Percentiles rank a stretch among this genome's conserved stretches.
Conservation (phyloP, 805 yeast genomes). For the Saturnispora halmiae region DNA sequence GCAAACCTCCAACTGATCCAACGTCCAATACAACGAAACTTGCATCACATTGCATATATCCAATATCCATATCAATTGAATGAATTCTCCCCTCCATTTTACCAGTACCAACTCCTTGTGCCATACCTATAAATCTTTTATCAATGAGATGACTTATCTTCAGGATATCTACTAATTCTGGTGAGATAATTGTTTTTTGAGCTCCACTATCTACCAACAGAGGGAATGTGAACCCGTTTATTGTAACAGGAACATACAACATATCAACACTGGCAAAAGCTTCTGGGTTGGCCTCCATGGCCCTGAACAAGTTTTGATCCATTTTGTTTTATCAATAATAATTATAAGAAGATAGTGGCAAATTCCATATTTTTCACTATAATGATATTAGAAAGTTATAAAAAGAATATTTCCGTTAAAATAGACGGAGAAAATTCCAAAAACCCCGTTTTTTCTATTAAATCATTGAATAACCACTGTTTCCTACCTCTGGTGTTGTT, state of each 20-base stretch:
- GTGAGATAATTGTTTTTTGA: constrained; percentile 76
- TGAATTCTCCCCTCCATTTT: constrained; percentile 78
- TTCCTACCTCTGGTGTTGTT: no score
- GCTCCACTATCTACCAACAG: constrained; percentile 98
- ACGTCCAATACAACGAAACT: constrained; percentile 67
- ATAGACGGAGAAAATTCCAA: no score
- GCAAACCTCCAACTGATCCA: constrained; percentile 52
- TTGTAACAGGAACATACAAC: constrained; percentile 70
- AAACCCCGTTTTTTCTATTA: no score
- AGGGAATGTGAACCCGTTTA: constrained; percentile 72
- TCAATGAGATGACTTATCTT: constrained; percentile 70
- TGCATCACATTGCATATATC: constrained; percentile 53
- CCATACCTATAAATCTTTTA: constrained; percentile 69
- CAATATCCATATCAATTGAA: constrained; percentile 77
- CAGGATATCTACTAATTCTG: constrained; percentile 63
- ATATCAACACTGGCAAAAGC: constrained; percentile 73
- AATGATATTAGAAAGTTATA: no score
- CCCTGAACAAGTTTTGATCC: constrained; percentile 70
- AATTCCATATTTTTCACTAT: neutral
- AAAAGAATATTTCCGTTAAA: no score
- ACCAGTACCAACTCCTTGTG: constrained; percentile 83
- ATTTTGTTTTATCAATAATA: constrained; percentile 59
- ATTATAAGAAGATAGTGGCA: neutral
- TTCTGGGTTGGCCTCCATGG: constrained; percentile 86
- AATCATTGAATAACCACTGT: no score